Base-by-base conservation (phyloP, 257 asterid species). In the Verbascum thapsus region DNA sequence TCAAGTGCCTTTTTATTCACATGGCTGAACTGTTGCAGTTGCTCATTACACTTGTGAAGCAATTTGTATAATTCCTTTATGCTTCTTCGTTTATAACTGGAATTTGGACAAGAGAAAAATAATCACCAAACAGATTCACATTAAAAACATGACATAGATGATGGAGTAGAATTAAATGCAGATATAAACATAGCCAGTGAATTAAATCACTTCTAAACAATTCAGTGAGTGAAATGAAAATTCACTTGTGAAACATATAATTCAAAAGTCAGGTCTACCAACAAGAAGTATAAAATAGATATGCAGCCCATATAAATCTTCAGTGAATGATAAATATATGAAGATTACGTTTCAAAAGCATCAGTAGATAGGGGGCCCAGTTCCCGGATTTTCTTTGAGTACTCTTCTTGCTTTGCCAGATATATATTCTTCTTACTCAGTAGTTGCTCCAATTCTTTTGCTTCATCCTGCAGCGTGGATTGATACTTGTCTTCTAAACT, bases 1-100 rank as follows among this genome's bases (percentile, higher is more conserved):
- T 94, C 99, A 23, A 89, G 94, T 32, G 99, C 99, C 72, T 94
- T 94, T 73, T 94, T 94, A 76, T 94, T 94, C 70, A 94, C 99
- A 76, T 94, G 99, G 84, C 97, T 94, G 76, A 94, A 94, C 69
- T 87, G 87, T 58, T 89, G 76, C 75, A 94, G 85, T 80, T 94
- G 87, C 80, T 94, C 99, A 55, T 83, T 90, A 59, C 97, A 94
- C 79, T 81, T 90, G 83, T 94, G 96, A 70, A 94, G 95, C 87
- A 80, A 68, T 81, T 82, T 94, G 65, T 85, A 72, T 74, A 94
- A 69, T 38, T 94, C 99, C 69, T 94, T 94, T 63, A 89, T 72
- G 76, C 74, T 78, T 78, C 59, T 85, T 50, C 94, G 74, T 68
- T 87, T 89, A 72, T 85, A 84, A 83, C 99, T 94, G 72, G 13